Evolutionary conservation across 2,329 filamentous ascomycete genomes (phyloP), one percentile per base, ranked within the genome.

Genomic region (Malbranchea zuffiana): DNA sequence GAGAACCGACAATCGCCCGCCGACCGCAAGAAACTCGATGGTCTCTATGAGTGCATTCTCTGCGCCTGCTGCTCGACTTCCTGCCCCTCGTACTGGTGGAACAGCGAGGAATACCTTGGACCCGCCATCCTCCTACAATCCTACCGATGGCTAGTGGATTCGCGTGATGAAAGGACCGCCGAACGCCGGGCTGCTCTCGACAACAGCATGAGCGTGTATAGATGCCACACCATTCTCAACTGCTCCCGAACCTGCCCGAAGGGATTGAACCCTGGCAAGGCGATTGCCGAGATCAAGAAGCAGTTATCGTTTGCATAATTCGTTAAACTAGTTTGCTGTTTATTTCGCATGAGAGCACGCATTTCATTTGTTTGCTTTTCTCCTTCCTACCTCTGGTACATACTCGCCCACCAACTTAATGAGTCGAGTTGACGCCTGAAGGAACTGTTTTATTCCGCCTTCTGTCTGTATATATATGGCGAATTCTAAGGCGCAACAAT

Each of bases 21-120:
- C 51, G 88, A 98, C 51, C 86, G 90, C 58, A 83, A 78, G 68
- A 98, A 94, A 79, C 80, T 98, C 39, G 90, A 96, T 60, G 90
- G 90, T 48, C 78, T 96, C 19, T 96, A 98, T 71, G 90, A 98
- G 69, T 98, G 90, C 69, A 96, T 98, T 65, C 80, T 98, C 41
- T 98, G 90, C 72, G 88, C 88, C 52, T 98, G 90, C 79, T 98
- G 90, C 78, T 90, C 83, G 50, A 98, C 90, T 15, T 94, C 88
- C 31, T 98, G 90, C 74, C 90, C 90, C n/a, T 95, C 86, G 12
- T 98, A 98, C 74, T 98, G 90, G 90, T 98, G 90, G 90, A 98
- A 98, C 72, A 79, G 81, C 51, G 87, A 96, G 68, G 87, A 96
- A 66, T 98, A 98, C 70, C 83, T 98, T 34, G 90, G 90, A 46